phyloP scores from a whole-genome alignment of 805 yeast genomes.

The Ogataea zsoltii region DNA sequence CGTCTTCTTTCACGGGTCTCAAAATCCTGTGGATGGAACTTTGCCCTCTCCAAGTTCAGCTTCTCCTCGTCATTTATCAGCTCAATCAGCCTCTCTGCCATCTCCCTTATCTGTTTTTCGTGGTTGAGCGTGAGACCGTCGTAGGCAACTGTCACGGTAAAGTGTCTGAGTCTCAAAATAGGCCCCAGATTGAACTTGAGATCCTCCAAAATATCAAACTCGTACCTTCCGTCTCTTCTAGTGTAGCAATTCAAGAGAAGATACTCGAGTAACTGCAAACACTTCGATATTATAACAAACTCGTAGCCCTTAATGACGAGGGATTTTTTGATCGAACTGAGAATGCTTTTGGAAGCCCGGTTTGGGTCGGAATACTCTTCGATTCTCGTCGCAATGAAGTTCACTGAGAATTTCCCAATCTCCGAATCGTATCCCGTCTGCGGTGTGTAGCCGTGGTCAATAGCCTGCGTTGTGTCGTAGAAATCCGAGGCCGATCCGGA shows the following conservation, averaged over 20 bases:
- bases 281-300: constrained; percentile 28
- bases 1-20: neutral
- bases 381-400: constrained; percentile 22
- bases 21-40: constrained; percentile 18
- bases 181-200: constrained; percentile 16
- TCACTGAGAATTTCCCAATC: constrained; percentile 23
- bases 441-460: neutral
- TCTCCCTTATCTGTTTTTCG: constrained; percentile 23
- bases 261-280: constrained; percentile 29
- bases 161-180: constrained; percentile 15
- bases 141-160: constrained; percentile 17
- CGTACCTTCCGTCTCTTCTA: constrained; percentile 5
- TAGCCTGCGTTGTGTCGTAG: constrained; percentile 9
- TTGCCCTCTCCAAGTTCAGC: constrained; percentile 20
- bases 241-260: constrained; percentile 29
- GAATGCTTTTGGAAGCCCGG: constrained; percentile 10
- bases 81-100: constrained; percentile 17
- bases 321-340: constrained; percentile 26
- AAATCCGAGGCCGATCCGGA: constrained; percentile 16
- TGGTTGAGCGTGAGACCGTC: constrained; percentile 28
- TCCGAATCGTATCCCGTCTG: constrained; percentile 12
- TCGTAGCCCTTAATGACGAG: constrained; percentile 32
- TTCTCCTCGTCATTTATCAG: constrained; percentile 15
- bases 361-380: constrained; percentile 18
- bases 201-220: constrained; percentile 27